A percentile compares a stretch with the other conserved stretches of the same genome.
Evolutionary conservation across 768 basidiomycete genomes (phyloP).

Genomic region (Mycena epipterygia): DNA sequence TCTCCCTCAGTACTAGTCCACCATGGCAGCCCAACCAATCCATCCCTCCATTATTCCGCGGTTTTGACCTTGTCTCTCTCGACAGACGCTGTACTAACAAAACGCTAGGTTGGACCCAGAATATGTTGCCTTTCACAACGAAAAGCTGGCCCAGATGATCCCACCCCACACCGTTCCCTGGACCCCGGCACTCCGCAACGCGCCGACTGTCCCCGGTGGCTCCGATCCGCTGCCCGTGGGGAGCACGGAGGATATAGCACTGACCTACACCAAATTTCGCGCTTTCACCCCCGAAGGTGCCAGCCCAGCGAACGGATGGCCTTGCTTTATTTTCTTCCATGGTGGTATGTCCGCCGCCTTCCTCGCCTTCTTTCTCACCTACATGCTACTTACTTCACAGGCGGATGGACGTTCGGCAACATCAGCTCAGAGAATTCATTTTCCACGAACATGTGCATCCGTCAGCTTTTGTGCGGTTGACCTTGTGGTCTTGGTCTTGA

Average conservation of each 20-base stretch:
- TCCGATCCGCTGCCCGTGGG: slow-evolving; percentile 71
- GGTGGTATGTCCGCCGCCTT: slow-evolving; percentile 61
- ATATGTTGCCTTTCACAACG: slow-evolving; percentile 74
- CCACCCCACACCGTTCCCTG: slow-evolving; percentile 73
- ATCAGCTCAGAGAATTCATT: slow-evolving; percentile 74
- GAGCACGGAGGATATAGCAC: slow-evolving; percentile 63
- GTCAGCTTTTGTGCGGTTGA: slow-evolving; percentile 47
- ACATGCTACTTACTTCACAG: slow-evolving; percentile 46
- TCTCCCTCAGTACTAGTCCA: background rate
- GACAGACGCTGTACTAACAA: no score
- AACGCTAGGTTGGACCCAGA: slow-evolving; percentile 82
- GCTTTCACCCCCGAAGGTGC: slow-evolving; percentile 73
- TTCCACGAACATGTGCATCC: slow-evolving; percentile 69
- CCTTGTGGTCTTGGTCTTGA: background rate
- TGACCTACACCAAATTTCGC: slow-evolving; percentile 68
- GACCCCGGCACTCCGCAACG: slow-evolving; percentile 69
- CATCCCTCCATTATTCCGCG: slow-evolving; percentile 64
- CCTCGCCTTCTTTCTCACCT: background rate
- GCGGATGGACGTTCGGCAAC: slow-evolving; percentile 84
- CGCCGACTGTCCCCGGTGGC: slow-evolving; percentile 67
- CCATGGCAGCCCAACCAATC: slow-evolving; percentile 30
- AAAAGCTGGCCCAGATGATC: slow-evolving; percentile 57
- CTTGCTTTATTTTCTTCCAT: slow-evolving; percentile 80
- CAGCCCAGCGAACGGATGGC: slow-evolving; percentile 72
- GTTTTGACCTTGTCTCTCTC: no score